Evolutionary conservation across 345 rosid species (phyloP).

Genomic region (Hirschfeldia incana): DNA sequence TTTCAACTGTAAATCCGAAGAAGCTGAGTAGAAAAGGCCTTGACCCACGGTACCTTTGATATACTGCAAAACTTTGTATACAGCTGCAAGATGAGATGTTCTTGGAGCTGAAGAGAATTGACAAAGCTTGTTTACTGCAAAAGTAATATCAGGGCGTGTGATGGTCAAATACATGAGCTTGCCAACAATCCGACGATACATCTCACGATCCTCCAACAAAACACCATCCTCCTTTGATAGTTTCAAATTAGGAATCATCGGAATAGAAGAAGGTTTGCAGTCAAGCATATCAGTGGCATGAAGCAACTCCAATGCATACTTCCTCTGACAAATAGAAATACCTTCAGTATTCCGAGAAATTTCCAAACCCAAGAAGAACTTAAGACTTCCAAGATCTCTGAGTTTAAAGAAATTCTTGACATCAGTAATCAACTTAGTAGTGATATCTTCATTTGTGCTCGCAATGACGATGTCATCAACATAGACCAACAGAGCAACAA

Average conservation of each 20-base stretch:
- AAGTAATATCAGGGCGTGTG: no score
- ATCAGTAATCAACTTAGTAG: no score
- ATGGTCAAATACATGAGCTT: no score
- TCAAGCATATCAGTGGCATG: background rate
- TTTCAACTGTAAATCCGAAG: background rate
- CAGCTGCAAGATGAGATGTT: no score
- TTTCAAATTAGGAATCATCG: background rate
- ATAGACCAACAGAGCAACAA: background rate
- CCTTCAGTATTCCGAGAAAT: background rate
- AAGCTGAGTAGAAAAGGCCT: background rate
- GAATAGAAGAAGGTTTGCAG: background rate
- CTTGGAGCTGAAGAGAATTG: no score
- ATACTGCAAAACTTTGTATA: no score
- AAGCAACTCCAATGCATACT: background rate
- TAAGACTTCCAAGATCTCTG: background rate
- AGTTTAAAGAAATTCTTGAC: no score
- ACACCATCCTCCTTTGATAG: background rate
- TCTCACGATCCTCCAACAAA: no score
- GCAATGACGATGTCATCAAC: background rate
- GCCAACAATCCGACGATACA: no score
- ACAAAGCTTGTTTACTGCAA: no score
- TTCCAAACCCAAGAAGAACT: background rate
- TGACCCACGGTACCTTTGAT: background rate
- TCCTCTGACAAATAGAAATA: background rate
- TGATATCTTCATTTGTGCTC: no score